These are phyloP conservation scores for Tilletia indica DNA, from an alignment of 1,284 basidiomycete genomes.

Conservation along the genomic window DNA sequence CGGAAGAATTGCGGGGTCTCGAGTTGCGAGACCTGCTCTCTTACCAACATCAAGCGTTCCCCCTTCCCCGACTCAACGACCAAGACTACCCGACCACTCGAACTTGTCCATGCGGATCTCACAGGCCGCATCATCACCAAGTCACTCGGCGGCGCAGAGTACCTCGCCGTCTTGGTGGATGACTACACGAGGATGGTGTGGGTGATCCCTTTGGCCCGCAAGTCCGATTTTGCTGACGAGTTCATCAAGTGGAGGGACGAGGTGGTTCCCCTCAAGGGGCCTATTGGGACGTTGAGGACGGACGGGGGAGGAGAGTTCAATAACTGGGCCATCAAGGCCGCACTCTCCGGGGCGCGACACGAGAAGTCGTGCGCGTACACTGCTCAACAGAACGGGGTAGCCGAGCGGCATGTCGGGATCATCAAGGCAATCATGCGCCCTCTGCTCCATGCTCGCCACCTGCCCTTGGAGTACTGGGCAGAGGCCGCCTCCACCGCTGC, in stretches of 20 bases:
- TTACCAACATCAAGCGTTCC: neutral
- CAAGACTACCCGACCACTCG: neutral
- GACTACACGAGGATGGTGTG: constrained; percentile 11
- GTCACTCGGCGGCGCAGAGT: constrained; percentile 11
- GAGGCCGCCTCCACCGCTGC: constrained; percentile 1
- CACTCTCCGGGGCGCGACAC: constrained; percentile 2
- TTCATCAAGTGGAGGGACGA: constrained; percentile 11
- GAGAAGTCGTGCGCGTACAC: constrained; percentile 10
- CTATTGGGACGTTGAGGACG: neutral
- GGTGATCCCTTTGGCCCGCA: neutral
- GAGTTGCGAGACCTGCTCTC: neutral
- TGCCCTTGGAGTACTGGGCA: neutral
- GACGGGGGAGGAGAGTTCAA: constrained; percentile 9
- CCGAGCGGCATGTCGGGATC: constrained; percentile 1
- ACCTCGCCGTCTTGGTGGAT: constrained; percentile 11
- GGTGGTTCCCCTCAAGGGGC: neutral
- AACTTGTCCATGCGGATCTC: constrained; percentile 3
- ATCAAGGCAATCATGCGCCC: neutral
- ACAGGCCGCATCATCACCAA: constrained; percentile 2
- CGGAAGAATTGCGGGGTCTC: neutral
- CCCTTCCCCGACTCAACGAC: constrained; percentile 4
- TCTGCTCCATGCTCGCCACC: neutral
- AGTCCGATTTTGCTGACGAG: neutral
- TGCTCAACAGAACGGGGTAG: constrained; percentile 15
- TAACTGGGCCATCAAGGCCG: neutral